A percentile compares a stretch with the other conserved stretches of the same genome.
Evolutionary conservation across 164 flowering plant genomes (phyloP).

Genomic region (Nymphaea thermarum): DNA sequence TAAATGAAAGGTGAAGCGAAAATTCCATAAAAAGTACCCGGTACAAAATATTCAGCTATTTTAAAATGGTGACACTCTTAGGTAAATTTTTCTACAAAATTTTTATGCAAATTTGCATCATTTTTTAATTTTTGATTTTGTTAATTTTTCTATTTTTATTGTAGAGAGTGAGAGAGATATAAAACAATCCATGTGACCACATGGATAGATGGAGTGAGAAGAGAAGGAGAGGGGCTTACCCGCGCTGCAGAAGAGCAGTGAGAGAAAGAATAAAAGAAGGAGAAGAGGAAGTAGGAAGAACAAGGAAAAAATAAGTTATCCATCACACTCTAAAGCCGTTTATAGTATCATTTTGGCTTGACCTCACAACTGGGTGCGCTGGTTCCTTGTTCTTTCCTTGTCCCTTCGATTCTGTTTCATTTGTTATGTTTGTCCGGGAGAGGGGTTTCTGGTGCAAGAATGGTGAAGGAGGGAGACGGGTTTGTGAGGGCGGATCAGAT

Average conservation of each 20-base stretch:
- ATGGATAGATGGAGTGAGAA: constrained; percentile 18
- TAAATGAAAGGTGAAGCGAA: too few species aligned
- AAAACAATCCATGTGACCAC: constrained; percentile 66
- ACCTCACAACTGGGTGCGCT: neutral
- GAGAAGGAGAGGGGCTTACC: neutral
- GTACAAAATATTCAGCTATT: too few species aligned
- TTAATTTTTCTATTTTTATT: too few species aligned
- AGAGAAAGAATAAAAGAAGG: constrained; percentile 5
- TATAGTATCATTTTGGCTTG: neutral
- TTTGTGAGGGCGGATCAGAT: constrained; percentile 97
- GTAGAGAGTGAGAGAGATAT: too few species aligned
- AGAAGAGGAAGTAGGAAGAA: neutral
- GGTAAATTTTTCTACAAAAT: too few species aligned
- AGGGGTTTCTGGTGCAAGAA: constrained; percentile 11
- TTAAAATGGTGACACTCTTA: too few species aligned
- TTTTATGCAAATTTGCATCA: too few species aligned
- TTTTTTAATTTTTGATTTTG: too few species aligned
- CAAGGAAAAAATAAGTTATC: neutral
- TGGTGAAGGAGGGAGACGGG: constrained; percentile 70
- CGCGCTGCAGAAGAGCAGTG: neutral
- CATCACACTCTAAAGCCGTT: neutral
- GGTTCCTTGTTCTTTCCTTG: neutral
- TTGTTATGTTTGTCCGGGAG: neutral
- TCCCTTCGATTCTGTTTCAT: neutral
- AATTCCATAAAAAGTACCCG: too few species aligned